Evolutionary conservation across 768 basidiomycete genomes (phyloP).

Genomic region (Naematelia aurantialba): DNA sequence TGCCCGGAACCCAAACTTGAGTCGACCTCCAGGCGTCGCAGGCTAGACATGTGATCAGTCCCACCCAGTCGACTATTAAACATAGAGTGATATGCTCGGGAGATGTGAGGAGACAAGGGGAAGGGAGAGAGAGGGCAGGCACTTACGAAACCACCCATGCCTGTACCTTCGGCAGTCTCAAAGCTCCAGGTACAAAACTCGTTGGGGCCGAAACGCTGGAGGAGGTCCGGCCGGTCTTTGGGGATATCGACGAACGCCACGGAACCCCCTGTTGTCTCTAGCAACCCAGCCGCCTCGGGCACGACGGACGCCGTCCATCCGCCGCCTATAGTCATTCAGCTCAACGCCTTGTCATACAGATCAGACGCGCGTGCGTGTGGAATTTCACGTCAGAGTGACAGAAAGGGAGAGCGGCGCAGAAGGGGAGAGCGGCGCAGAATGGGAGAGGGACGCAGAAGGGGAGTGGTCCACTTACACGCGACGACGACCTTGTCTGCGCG

Average conservation of each 20-base stretch:
- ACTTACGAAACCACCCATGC: constrained; percentile 2
- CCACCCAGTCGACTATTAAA: too few species aligned
- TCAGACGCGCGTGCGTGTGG: too few species aligned
- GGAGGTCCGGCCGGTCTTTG: constrained; percentile 23
- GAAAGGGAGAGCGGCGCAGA: too few species aligned
- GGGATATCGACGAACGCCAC: constrained; percentile 24
- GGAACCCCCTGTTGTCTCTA: constrained; percentile 31
- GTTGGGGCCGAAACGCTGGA: constrained; percentile 13
- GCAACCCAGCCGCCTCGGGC: constrained; percentile 14
- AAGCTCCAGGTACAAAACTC: constrained; percentile 13
- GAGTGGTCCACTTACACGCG: constrained; percentile 34
- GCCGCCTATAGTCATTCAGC: constrained; percentile 17
- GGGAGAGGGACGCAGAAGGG: too few species aligned
- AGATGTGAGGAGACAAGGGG: background rate
- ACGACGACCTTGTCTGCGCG: constrained; percentile 22
- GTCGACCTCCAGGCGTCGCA: constrained; percentile 18
- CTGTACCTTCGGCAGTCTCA: constrained; percentile 4
- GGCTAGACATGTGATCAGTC: constrained; percentile 11
- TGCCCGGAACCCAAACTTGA: constrained; percentile 34
- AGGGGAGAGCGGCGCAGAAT: too few species aligned
- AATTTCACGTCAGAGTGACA: too few species aligned
- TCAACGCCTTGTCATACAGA: background rate
- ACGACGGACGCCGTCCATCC: constrained; percentile 31
- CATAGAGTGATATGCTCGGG: background rate
- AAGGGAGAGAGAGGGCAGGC: background rate